Evolutionary conservation across 2,329 filamentous ascomycete genomes (phyloP).

Genomic region (Rutstroemia sp.): DNA sequence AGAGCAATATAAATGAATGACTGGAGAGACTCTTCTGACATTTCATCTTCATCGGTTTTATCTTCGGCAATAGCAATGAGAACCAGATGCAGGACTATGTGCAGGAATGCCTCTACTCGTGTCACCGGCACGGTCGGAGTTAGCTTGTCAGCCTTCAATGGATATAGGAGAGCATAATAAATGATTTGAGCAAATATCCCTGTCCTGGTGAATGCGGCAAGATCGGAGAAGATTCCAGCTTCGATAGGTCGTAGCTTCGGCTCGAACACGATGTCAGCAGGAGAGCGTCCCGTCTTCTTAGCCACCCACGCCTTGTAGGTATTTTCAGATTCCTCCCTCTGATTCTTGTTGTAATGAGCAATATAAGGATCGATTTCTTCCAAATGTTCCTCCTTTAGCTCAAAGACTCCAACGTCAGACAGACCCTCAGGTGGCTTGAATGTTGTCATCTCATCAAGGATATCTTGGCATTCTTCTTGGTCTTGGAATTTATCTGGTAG

Average conservation of each 20-base stretch:
- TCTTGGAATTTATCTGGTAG: constrained; percentile 86
- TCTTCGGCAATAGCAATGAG: constrained; percentile 85
- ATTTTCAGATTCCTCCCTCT: constrained; percentile 88
- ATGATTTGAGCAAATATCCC: constrained; percentile 85
- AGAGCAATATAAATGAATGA: constrained; percentile 73
- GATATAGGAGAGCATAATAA: constrained; percentile 80
- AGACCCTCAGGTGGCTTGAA: constrained; percentile 89
- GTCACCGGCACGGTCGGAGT: constrained; percentile 73
- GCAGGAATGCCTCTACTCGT: constrained; percentile 82
- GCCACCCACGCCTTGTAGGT: constrained; percentile 83
- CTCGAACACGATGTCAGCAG: constrained; percentile 84
- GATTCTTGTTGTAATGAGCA: constrained; percentile 93
- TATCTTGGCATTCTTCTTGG: constrained; percentile 75
- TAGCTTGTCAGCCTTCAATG: constrained; percentile 58
- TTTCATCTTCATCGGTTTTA: constrained; percentile 47
- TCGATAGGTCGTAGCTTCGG: constrained; percentile 71
- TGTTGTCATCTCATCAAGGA: constrained; percentile 79
- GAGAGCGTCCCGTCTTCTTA: constrained; percentile 73
- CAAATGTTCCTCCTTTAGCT: constrained; percentile 78
- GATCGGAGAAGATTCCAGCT: constrained; percentile 67
- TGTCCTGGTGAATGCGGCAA: constrained; percentile 75
- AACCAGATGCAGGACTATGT: constrained; percentile 81
- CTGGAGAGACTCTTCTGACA: constrained; percentile 38
- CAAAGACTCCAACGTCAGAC: constrained; percentile 88
- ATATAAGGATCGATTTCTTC: constrained; percentile 92